Evolutionary conservation across 768 basidiomycete species (phyloP).

Genomic region (Leccinum olivaceopallidum): DNA sequence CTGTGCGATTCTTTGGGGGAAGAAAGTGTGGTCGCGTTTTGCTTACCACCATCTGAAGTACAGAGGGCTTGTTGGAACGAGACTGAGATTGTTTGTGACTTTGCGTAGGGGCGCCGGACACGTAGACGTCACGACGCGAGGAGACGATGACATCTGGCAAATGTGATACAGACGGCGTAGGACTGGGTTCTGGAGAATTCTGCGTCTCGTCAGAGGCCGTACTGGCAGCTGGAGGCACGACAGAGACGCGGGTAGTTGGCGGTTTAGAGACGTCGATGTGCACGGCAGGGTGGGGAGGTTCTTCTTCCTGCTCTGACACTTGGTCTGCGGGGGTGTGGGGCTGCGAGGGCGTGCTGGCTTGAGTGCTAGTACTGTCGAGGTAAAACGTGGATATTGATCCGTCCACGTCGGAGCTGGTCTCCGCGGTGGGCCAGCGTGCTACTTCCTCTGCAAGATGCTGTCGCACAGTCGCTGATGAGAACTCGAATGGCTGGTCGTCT

Average conservation of each 20-base stretch:
- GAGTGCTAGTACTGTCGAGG: slow-evolving; percentile 40
- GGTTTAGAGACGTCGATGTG: slow-evolving; percentile 46
- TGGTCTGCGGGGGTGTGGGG: slow-evolving; percentile 21
- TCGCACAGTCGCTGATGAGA: slow-evolving; percentile 62
- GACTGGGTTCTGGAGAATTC: neutral
- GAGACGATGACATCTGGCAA: slow-evolving; percentile 31
- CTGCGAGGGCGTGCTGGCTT: slow-evolving; percentile 25
- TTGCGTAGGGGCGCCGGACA: slow-evolving; percentile 15
- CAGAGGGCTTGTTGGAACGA: slow-evolving; percentile 65
- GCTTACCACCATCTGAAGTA: slow-evolving; percentile 77
- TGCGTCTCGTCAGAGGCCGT: neutral
- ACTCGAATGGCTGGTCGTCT: slow-evolving; percentile 51
- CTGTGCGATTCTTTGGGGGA: slow-evolving; percentile 77
- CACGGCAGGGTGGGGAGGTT: slow-evolving; percentile 39
- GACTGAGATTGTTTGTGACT: slow-evolving; percentile 45
- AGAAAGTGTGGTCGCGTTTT: slow-evolving; percentile 81
- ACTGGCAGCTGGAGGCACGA: neutral
- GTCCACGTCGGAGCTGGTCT: slow-evolving; percentile 33
- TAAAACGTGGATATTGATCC: slow-evolving; percentile 60
- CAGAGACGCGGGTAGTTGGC: slow-evolving; percentile 32
- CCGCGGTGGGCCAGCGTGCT: slow-evolving; percentile 37
- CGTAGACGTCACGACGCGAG: slow-evolving; percentile 28
- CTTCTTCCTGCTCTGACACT: slow-evolving; percentile 8
- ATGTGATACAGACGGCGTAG: slow-evolving; percentile 17
- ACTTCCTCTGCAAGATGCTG: slow-evolving; percentile 55